A percentile compares a stretch with the other conserved stretches of the same genome.
These are phyloP conservation scores for Megacollybia marginata DNA, from an alignment of 768 basidiomycete species.

Conservation along the genomic window DNA sequence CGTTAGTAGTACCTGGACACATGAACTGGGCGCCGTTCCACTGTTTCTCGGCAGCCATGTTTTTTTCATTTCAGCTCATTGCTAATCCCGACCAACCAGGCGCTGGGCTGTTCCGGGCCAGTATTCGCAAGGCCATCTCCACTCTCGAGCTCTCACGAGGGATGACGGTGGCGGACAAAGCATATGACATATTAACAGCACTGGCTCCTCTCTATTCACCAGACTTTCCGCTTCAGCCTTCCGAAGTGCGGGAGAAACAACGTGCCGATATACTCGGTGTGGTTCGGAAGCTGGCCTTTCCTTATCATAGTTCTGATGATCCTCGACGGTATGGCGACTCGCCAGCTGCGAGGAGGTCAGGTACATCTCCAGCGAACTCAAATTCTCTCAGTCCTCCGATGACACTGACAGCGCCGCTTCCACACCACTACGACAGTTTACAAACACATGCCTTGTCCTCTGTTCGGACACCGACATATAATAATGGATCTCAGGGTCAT, in stretches of 20 bases:
- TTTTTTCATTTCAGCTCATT: slow-evolving; percentile 86
- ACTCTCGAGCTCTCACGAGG: slow-evolving; percentile 62
- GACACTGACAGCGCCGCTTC: slow-evolving; percentile 26
- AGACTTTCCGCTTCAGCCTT: slow-evolving; percentile 44
- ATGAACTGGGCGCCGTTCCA: slow-evolving; percentile 83
- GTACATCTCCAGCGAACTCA: slow-evolving; percentile 51
- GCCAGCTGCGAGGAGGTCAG: slow-evolving; percentile 35
- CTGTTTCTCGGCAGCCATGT: slow-evolving; percentile 82
- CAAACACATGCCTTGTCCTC: slow-evolving; percentile 15
- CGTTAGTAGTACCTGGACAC: slow-evolving; percentile 70
- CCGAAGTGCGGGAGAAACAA: slow-evolving; percentile 49
- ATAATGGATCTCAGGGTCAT: slow-evolving; percentile 1
- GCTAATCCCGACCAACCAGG: slow-evolving; percentile 75
- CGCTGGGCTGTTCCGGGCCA: slow-evolving; percentile 67
- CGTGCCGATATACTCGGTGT: slow-evolving; percentile 54
- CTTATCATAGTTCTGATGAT: slow-evolving; percentile 66
- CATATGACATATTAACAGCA: slow-evolving; percentile 60
- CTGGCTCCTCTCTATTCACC: slow-evolving; percentile 68
- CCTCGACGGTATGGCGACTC: slow-evolving; percentile 42
- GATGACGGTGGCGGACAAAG: slow-evolving; percentile 67
- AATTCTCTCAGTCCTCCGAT: slow-evolving; percentile 53
- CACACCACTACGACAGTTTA: slow-evolving; percentile 27
- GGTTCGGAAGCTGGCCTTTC: slow-evolving; percentile 73
- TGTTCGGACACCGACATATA: slow-evolving; percentile 16
- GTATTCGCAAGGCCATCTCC: slow-evolving; percentile 60